Conservation (phyloP, 129 eudicot genomes). For the sunflower (Helianthus annuus) region DNA sequence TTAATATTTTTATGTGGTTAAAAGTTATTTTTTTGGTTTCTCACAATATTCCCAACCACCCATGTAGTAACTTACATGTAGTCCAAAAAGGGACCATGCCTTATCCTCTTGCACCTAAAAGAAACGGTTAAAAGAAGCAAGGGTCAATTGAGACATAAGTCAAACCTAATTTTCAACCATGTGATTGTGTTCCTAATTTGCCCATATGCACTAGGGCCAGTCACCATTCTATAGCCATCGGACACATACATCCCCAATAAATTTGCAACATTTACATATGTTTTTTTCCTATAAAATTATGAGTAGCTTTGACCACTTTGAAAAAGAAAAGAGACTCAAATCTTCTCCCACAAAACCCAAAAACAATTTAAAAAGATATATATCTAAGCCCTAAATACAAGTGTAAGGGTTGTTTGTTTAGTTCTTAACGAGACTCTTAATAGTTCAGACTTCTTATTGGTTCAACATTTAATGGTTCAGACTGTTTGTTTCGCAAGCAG, state of each 20-base stretch:
- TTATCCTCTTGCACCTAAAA: constrained; percentile 30
- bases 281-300: background rate
- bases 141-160: constrained; percentile 37
- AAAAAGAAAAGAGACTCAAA: background rate
- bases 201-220: constrained; percentile 33
- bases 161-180: constrained; percentile 43
- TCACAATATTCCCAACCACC: constrained; percentile 27
- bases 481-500: too few species aligned
- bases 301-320: constrained; percentile 11
- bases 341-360: background rate
- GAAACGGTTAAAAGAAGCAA: constrained; percentile 23
- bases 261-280: constrained; percentile 7
- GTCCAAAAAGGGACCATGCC: constrained; percentile 41
- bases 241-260: constrained; percentile 14
- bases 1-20: too few species aligned
- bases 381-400: too few species aligned
- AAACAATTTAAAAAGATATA: background rate
- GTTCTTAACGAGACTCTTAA: too few species aligned
- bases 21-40: background rate
- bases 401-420: too few species aligned
- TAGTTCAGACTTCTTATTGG: too few species aligned
- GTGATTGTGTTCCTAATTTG: constrained; percentile 36
- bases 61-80: constrained; percentile 23
- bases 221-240: constrained; percentile 18
- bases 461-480: too few species aligned